Evolutionary conservation across 495 filamentous ascomycete genomes (phyloP).

Genomic region (Cenococcum geophilum): DNA sequence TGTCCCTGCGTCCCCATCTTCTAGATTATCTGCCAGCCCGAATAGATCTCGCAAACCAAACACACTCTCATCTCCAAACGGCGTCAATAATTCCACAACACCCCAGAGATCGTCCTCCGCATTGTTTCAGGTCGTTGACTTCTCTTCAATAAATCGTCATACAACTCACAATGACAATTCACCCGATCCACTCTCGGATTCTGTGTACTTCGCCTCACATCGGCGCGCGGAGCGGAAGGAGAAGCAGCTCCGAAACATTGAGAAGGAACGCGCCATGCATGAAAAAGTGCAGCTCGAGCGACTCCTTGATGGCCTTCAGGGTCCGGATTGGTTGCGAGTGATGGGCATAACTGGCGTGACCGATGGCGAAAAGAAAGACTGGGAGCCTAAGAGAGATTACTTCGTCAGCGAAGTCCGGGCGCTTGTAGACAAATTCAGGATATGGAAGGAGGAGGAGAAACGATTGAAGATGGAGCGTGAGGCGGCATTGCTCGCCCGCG

Average conservation of each 20-base stretch:
- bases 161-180: constrained; percentile 29
- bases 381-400: constrained; percentile 75
- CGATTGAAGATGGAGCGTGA: constrained; percentile 65
- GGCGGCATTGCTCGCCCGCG: constrained; percentile 40
- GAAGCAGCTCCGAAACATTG: constrained; percentile 87
- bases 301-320: constrained; percentile 75
- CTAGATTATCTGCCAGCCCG: constrained; percentile 28
- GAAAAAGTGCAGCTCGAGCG: constrained; percentile 83
- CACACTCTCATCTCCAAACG: neutral
- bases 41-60: constrained; percentile 14
- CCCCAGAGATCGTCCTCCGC: constrained; percentile 45
- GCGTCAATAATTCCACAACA: constrained; percentile 37
- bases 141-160: constrained; percentile 46
- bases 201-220: constrained; percentile 62
- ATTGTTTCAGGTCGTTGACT: constrained; percentile 51
- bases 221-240: constrained; percentile 78
- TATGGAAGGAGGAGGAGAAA: constrained; percentile 89
- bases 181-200: constrained; percentile 63
- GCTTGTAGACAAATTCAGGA: constrained; percentile 77
- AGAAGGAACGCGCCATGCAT: constrained; percentile 85
- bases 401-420: constrained; percentile 74
- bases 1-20: constrained; percentile 18
- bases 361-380: constrained; percentile 73
- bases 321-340: constrained; percentile 86
- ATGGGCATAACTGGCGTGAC: constrained; percentile 89